Base-by-base conservation (phyloP, 2,329 filamentous ascomycete species). In the Colletotrichum liaoningense region DNA sequence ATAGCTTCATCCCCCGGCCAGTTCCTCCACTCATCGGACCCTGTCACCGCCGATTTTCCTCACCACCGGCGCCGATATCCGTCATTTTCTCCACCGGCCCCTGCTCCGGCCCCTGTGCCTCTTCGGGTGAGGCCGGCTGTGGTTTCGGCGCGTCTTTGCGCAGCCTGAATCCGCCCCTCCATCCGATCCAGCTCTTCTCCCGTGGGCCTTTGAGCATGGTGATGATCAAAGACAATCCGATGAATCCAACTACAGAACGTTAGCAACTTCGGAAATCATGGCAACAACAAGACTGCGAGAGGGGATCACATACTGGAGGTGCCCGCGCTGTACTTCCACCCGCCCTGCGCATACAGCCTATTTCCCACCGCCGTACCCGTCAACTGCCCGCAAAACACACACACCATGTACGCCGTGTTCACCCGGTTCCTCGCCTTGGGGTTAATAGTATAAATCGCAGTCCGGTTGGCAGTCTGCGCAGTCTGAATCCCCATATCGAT, bases 401-500 rank as follows among this genome's bases (percentile, higher is more conserved):
- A 87, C 0, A 95, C 87, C 94, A 96, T 97, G 78, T 95, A 97
- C 1, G 92, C 93, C 0, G 94, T 95, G 79, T 97, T 97, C 28
- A 96, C 88, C 4, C 94, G 83, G 81, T 95, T 97, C 5, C 93
- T 84, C 0, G 92, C 91, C 73, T 90, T 91, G 0, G 93, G 91
- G 66, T 93, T 92, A 26, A 96, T 90, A 1, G 85, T 83, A 77
- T 94, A 95, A 24, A 97, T 93, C 4, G 90, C 87, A 0, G 88
- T 87, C 0, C 94, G 85, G 77, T 95, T 95, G 1, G 93, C 92
- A 38, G 95, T 93, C 79, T 95, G 93, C 1, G 90, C 87, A 1
- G 91, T 93, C 81, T 95, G 94, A 73, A 92, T 86, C 0, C 93
- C 94, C 30, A 94, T 59, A 76, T 97, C 94, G 74, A 92, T 88